Base-by-base conservation (phyloP, 208 protist species). In the Leishmania guyanensis region DNA sequence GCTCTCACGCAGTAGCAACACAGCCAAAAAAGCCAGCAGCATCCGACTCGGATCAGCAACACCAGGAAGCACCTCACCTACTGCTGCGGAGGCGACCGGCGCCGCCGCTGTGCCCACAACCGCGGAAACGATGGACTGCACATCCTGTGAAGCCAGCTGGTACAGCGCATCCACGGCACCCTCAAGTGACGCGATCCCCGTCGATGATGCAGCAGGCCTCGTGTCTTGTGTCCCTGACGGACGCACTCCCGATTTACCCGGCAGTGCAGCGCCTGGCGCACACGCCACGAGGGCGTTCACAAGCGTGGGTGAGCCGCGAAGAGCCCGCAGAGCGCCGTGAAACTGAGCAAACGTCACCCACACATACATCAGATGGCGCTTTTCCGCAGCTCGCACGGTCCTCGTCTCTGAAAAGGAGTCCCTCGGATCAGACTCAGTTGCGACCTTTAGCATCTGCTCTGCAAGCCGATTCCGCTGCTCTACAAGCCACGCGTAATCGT, bases 1-100 rank as follows among this genome's bases (percentile, higher is more conserved):
- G 22, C 70, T 75, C 82, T 86, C 82, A 26, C 82, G 82, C 16
- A 86, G 73, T n/a, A 86, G 66, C 78, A 86, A 3, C 6, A 86
- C 77, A 3, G 33, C 66, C 14, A 86, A 16, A 46, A 86, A 36
- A 1, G 73, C 82, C 20, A 82, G 58, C n/a, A 86, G 74, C 74
- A 77, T 72, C 33, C 72, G 78, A 12, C 53, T 64, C 70, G 77
- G 66, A 53, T 72, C 43, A 20, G 43, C 62, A 10, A 29, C 76
- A 51, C 29, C 48, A 17, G 50, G n/a, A 12, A 36, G 20, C 1
- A 36, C 46, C 69, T 29, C 26, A 33, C 22, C 39, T 9, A 3
- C 69, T 17, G 69, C 22, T 26, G 64, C 77, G 33, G 50, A 22
- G 74, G 74, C 26, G 56, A 39, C 16, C 53, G 17, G 36, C 22